These are phyloP conservation scores for Phytophthora capsici DNA, from an alignment of 352 stramenopile species.

Conservation along the genomic window DNA sequence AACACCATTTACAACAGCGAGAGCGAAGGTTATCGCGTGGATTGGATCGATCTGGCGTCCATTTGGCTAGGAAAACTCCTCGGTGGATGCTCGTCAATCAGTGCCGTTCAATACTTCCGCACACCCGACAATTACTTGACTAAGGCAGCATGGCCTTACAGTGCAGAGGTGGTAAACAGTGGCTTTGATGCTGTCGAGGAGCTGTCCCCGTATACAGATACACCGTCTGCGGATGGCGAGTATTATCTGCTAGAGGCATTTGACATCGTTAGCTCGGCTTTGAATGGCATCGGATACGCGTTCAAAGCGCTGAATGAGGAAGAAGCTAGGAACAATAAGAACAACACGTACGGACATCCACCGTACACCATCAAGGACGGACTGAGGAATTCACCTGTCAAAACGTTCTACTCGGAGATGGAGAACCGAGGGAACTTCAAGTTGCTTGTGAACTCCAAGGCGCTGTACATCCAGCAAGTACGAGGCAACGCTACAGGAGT, in stretches of 20 bases:
- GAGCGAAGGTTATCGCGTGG: slow-evolving; percentile 53
- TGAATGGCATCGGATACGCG: slow-evolving; percentile 37
- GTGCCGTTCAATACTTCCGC: slow-evolving; percentile 81
- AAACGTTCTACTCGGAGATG: slow-evolving; percentile 61
- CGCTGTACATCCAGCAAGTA: slow-evolving; percentile 55
- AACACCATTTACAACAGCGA: slow-evolving; percentile 50
- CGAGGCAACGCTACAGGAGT: slow-evolving; percentile 53
- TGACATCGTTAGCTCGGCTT: slow-evolving; percentile 47
- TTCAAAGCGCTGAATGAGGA: slow-evolving; percentile 51
- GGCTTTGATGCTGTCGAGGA: slow-evolving; percentile 60
- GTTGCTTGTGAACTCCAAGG: slow-evolving; percentile 52
- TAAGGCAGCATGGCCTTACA: slow-evolving; percentile 51
- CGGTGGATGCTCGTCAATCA: slow-evolving; percentile 83
- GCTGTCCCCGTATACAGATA: slow-evolving; percentile 48
- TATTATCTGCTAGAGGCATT: slow-evolving; percentile 58
- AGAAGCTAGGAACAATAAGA: slow-evolving; percentile 56
- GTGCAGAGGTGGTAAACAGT: slow-evolving; percentile 54
- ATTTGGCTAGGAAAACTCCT: slow-evolving; percentile 75
- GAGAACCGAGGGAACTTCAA: slow-evolving; percentile 52
- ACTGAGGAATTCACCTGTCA: slow-evolving; percentile 55
- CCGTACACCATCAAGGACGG: slow-evolving; percentile 58
- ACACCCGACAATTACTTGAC: slow-evolving; percentile 56
- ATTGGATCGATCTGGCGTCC: slow-evolving; percentile 48
- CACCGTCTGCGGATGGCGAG: slow-evolving; percentile 55
- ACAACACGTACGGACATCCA: slow-evolving; percentile 53